A percentile compares a stretch with the other conserved stretches of the same genome.
These are phyloP conservation scores for Leccinum variicolor DNA, from an alignment of 768 basidiomycete species.

Conservation along the genomic window DNA sequence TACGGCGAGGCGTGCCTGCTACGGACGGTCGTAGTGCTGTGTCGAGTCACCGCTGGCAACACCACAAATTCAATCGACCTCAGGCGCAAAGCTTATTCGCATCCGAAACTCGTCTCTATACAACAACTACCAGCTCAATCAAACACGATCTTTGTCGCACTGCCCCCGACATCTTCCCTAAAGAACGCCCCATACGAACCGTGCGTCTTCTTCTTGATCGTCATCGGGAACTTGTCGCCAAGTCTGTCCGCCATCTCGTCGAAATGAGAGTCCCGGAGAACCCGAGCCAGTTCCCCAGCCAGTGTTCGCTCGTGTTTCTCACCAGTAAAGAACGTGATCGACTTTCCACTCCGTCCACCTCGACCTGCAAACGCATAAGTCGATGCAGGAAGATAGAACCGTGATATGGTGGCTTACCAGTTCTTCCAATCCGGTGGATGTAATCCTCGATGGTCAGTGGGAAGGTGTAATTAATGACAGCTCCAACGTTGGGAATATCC, in stretches of 20 bases:
- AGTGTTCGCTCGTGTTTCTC: constrained; percentile 80
- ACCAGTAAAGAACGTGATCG: constrained; percentile 96
- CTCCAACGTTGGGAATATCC: constrained; percentile 94
- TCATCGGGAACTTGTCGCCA: constrained; percentile 85
- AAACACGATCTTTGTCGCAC: constrained; percentile 79
- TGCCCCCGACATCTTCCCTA: constrained; percentile 56
- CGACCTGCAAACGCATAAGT: constrained; percentile 53
- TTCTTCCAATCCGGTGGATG: constrained; percentile 86
- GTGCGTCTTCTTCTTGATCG: constrained; percentile 96
- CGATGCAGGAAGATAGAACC: background rate
- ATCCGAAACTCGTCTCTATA: background rate
- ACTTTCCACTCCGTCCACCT: constrained; percentile 85
- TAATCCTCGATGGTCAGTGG: constrained; percentile 95
- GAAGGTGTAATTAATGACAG: constrained; percentile 97
- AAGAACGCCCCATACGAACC: constrained; percentile 87
- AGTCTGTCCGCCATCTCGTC: constrained; percentile 60
- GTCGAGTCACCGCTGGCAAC: background rate
- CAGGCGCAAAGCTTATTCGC: background rate
- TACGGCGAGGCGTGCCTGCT: constrained; percentile 22
- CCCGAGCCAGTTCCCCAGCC: constrained; percentile 90
- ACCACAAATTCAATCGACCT: background rate
- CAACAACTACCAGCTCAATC: constrained; percentile 27
- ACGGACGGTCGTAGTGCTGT: background rate
- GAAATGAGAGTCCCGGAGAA: constrained; percentile 85
- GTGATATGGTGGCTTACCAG: constrained; percentile 46